A percentile compares a stretch with the other conserved stretches of the same genome.
Evolutionary conservation across 1,284 basidiomycete species (phyloP).

Genomic region (Microbotryum scabiosae): DNA sequence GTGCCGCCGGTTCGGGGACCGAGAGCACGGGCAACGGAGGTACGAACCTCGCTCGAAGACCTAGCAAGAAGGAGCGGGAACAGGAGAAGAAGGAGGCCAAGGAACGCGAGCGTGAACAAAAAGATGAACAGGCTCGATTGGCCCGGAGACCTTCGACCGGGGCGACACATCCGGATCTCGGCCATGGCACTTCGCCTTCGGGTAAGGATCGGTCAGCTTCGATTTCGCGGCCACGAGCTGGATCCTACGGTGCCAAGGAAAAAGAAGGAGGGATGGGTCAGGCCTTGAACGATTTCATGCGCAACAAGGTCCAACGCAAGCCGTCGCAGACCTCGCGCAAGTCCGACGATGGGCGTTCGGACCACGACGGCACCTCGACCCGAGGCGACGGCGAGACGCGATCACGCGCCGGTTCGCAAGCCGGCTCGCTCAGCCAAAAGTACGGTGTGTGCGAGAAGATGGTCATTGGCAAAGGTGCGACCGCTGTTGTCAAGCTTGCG

Average conservation of each 20-base stretch:
- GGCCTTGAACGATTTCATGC: conserved; percentile 30
- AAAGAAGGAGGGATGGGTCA: conserved; percentile 16
- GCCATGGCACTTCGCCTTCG: neutral
- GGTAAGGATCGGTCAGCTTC: neutral
- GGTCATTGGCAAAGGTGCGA: conserved; percentile 95
- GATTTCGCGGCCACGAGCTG: neutral
- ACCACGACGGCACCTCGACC: conserved; percentile 15
- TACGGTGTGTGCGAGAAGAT: conserved; percentile 96
- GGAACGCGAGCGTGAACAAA: neutral
- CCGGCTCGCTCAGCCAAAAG: conserved; percentile 54
- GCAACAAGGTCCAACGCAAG: conserved; percentile 30
- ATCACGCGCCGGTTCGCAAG: conserved; percentile 11
- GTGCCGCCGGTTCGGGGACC: conserved; percentile 6
- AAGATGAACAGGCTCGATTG: neutral
- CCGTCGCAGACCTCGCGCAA: conserved; percentile 18
- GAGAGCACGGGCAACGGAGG: conserved; percentile 8
- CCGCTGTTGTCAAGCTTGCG: conserved; percentile 87
- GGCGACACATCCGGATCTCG: neutral
- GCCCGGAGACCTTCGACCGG: conserved; percentile 6
- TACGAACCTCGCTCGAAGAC: conserved; percentile 8
- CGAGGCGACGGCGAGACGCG: conserved; percentile 9
- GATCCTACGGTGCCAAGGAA: neutral
- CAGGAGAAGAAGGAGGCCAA: conserved; percentile 3
- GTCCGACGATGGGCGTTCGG: conserved; percentile 31
- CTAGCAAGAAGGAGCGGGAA: conserved; percentile 18